phyloP scores from a whole-genome alignment of 257 asterid species.

The Anisodus acutangulus region DNA sequence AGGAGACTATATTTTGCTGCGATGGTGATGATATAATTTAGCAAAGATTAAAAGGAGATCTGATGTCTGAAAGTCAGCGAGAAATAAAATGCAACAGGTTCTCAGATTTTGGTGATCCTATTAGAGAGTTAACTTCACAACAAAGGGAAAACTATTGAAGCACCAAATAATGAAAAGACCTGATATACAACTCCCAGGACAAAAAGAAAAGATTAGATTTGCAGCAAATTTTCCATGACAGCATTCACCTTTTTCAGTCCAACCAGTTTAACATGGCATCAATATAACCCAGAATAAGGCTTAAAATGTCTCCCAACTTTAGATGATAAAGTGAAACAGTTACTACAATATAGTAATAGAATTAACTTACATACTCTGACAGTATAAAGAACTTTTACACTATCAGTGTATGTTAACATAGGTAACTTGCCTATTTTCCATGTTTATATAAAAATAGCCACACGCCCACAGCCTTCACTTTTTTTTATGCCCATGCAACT shows the following conservation, averaged over 20 bases:
- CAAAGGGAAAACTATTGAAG: neutral
- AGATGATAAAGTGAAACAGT: neutral
- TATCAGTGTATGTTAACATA: neutral
- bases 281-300: neutral
- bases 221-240: neutral
- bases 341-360: neutral
- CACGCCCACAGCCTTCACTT: constrained; percentile 35
- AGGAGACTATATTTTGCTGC: neutral
- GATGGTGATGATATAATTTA: neutral
- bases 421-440: neutral
- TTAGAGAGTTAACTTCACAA: constrained; percentile 22
- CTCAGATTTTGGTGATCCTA: constrained; percentile 4
- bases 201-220: neutral
- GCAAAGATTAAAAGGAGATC: constrained; percentile 13
- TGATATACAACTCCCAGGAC: neutral
- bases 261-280: constrained; percentile 14
- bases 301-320: neutral
- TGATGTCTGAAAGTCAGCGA: neutral
- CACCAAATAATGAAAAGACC: neutral
- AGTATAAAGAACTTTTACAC: neutral
- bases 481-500: constrained; percentile 69
- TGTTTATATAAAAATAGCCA: neutral
- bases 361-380: neutral
- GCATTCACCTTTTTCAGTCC: neutral
- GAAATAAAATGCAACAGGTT: constrained; percentile 19